Conservation (phyloP, 768 basidiomycete genomes). For the Daedalea quercina region DNA sequence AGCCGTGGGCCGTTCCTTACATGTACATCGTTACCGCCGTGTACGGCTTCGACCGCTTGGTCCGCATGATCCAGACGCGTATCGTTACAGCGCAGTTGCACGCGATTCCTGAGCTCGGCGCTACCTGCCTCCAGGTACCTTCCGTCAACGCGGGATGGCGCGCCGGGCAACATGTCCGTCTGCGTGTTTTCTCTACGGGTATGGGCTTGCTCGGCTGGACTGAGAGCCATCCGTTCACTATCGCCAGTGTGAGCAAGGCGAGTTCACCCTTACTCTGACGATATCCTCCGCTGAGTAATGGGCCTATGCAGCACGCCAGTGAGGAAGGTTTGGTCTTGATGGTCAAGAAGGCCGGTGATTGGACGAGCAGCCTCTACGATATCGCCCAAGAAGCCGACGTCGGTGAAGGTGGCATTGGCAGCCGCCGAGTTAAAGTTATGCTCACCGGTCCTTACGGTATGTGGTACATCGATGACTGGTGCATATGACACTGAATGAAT, state of each 20-base stretch:
- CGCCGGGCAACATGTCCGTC: conserved; percentile 53
- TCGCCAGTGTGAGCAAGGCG: conserved; percentile 12
- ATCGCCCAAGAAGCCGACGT: conserved; percentile 31
- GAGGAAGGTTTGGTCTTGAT: conserved; percentile 42
- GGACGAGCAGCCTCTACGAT: conserved; percentile 39
- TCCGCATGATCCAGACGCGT: conserved; percentile 42
- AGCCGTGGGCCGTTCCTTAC: conserved; percentile 32
- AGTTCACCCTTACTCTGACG: background rate
- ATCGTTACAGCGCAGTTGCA: conserved; percentile 36
- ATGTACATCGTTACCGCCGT: conserved; percentile 31
- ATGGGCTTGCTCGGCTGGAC: conserved; percentile 32
- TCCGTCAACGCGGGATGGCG: conserved; percentile 46
- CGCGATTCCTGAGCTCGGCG: conserved; percentile 36
- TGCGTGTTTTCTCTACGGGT: conserved; percentile 35
- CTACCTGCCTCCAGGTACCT: conserved; percentile 42
- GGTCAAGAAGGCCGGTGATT: conserved; percentile 43
- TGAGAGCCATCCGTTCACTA: conserved; percentile 31
- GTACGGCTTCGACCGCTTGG: conserved; percentile 39
- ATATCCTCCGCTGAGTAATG: conserved; percentile 5
- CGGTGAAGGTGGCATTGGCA: conserved; percentile 23
- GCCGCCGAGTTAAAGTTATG: conserved; percentile 30
- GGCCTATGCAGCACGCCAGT: conserved; percentile 27
- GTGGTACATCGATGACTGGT: conserved; percentile 2
- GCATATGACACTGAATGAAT: conserved; percentile 8
- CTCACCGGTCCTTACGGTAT: conserved; percentile 51